Percentiles rank a stretch among this genome's conserved stretches.
phyloP scores from a whole-genome alignment of 345 rosid species.

The Gossypium mustelinum region DNA sequence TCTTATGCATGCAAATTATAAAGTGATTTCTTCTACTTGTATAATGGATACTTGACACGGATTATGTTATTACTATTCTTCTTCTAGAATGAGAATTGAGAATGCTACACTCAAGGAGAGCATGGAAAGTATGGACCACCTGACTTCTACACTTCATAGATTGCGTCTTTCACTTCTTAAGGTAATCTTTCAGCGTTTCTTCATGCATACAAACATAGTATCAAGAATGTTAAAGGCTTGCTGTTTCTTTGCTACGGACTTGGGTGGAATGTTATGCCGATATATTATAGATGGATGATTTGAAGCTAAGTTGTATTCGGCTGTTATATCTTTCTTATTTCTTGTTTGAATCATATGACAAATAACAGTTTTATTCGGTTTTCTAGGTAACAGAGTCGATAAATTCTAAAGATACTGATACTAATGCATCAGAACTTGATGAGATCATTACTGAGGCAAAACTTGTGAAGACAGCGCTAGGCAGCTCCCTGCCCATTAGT shows the following conservation, averaged over 20 bases:
- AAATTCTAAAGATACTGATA: slow-evolving; percentile 28
- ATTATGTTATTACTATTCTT: slow-evolving; percentile 19
- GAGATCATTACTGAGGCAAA: slow-evolving; percentile 65
- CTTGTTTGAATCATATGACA: neutral
- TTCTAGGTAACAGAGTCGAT: slow-evolving; percentile 58
- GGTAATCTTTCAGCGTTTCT: slow-evolving; percentile 34
- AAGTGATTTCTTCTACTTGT: slow-evolving; percentile 1
- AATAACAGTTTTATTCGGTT: neutral
- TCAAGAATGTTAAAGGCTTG: neutral
- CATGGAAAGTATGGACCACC: slow-evolving; percentile 76
- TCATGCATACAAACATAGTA: neutral
- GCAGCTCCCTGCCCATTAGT: slow-evolving; percentile 81
- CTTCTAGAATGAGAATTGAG: slow-evolving; percentile 77
- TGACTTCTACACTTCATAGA: slow-evolving; percentile 70
- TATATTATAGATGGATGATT: neutral
- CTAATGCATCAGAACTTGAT: slow-evolving; percentile 37
- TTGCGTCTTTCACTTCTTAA: slow-evolving; percentile 72
- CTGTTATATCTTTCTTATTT: slow-evolving; percentile 3
- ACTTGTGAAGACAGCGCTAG: slow-evolving; percentile 84
- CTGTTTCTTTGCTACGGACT: neutral
- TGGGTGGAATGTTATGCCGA: neutral
- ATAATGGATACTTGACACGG: neutral
- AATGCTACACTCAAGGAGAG: slow-evolving; percentile 86
- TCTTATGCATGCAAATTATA: neutral
- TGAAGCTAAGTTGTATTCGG: neutral